Percentiles rank a stretch among this genome's conserved stretches.
Conservation (phyloP, 495 filamentous ascomycete species). For the Hypoxylon intermedium region DNA sequence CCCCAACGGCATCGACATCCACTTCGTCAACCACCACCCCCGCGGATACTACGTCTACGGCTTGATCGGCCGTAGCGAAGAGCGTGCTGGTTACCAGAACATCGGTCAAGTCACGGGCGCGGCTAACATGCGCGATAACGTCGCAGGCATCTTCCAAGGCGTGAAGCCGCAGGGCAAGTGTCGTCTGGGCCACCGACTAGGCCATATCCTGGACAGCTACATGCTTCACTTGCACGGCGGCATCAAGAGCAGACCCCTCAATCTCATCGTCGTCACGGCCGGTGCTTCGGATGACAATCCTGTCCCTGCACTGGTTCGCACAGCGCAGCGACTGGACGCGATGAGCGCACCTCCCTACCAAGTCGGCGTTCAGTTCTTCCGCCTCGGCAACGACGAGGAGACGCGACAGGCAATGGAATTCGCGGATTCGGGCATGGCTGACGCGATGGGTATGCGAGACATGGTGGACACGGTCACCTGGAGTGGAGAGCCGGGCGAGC, state of each 20-base stretch:
- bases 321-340: slow-evolving; percentile 71
- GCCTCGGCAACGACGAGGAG: slow-evolving; percentile 73
- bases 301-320: slow-evolving; percentile 68
- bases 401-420: slow-evolving; percentile 67
- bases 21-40: slow-evolving; percentile 74
- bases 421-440: slow-evolving; percentile 70
- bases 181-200: slow-evolving; percentile 66
- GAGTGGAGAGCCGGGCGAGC: slow-evolving; percentile 49
- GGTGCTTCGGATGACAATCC: slow-evolving; percentile 77
- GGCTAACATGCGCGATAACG: slow-evolving; percentile 58
- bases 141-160: slow-evolving; percentile 62
- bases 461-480: slow-evolving; percentile 87
- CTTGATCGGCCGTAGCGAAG: slow-evolving; percentile 49
- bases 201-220: slow-evolving; percentile 72
- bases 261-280: slow-evolving; percentile 86
- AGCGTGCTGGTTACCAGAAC: slow-evolving; percentile 60
- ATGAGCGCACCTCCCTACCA: slow-evolving; percentile 77
- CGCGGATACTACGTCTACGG: slow-evolving; percentile 32
- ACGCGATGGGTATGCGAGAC: slow-evolving; percentile 65
- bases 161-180: slow-evolving; percentile 28
- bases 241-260: slow-evolving; percentile 69
- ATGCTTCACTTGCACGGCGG: slow-evolving; percentile 37
- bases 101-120: slow-evolving; percentile 70
- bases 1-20: slow-evolving; percentile 80
- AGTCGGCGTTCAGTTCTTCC: slow-evolving; percentile 88